These are phyloP conservation scores for Gliomastix tumulicola DNA, from an alignment of 2,329 filamentous ascomycete species.

Conservation along the genomic window DNA sequence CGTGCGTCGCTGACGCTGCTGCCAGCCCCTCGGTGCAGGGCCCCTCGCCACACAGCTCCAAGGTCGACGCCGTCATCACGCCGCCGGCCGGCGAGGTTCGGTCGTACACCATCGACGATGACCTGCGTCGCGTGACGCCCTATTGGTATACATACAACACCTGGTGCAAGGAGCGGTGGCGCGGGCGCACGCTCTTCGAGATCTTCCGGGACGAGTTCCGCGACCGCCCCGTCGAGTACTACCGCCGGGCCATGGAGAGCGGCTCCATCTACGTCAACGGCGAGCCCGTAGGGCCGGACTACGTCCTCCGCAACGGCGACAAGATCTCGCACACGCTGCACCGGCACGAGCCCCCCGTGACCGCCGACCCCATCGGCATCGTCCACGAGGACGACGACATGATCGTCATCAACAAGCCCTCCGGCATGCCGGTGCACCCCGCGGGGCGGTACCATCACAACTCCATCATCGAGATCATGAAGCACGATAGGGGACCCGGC, in stretches of 20 bases:
- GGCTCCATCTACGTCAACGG: constrained; percentile 79
- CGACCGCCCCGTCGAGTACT: constrained; percentile 81
- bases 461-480: constrained; percentile 88
- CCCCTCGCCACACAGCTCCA: not conserved
- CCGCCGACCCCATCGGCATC: constrained; percentile 68
- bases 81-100: constrained; percentile 35
- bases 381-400: constrained; percentile 90
- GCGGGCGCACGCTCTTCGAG: constrained; percentile 71
- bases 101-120: constrained; percentile 80
- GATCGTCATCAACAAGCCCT: constrained; percentile 95
- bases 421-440: constrained; percentile 90
- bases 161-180: constrained; percentile 89
- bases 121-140: constrained; percentile 73
- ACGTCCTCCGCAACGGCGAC: constrained; percentile 80
- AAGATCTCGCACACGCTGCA: constrained; percentile 89
- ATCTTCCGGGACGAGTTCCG: constrained; percentile 91
- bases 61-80: not conserved
- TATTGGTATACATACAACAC: constrained; percentile 96
- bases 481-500: constrained; percentile 56
- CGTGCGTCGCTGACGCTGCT: no score
- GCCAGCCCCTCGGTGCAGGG: not conserved
- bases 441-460: constrained; percentile 96
- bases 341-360: constrained; percentile 91
- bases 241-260: constrained; percentile 72
- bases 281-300: constrained; percentile 57